A percentile compares a stretch with the other conserved stretches of the same genome.
phyloP scores from a whole-genome alignment of 2,329 filamentous ascomycete genomes.

The Elsinoe australis region DNA sequence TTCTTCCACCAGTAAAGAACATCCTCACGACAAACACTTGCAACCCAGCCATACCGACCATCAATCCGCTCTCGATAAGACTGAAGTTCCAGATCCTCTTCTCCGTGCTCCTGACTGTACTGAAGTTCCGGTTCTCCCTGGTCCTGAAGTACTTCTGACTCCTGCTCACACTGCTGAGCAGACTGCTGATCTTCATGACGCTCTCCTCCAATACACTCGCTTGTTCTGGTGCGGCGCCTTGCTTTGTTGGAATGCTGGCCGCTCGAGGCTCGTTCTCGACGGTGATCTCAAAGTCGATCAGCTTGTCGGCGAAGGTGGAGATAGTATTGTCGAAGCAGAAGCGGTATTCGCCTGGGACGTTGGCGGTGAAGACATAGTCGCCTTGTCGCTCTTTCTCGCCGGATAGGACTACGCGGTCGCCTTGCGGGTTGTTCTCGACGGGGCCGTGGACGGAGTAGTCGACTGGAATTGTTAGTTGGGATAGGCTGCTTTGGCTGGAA shows the following conservation, averaged over 20 bases:
- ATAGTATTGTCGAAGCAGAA: slow-evolving; percentile 99
- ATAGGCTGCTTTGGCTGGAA: neutral
- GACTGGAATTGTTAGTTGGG: slow-evolving; percentile 39
- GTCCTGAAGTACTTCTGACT: slow-evolving; percentile 99
- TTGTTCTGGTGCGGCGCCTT: slow-evolving; percentile 81
- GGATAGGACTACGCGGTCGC: slow-evolving; percentile 69
- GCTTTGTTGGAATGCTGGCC: slow-evolving; percentile 74
- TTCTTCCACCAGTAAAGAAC: slow-evolving; percentile 89
- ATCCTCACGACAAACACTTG: slow-evolving; percentile 97
- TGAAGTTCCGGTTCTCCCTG: slow-evolving; percentile 97
- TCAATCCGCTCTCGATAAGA: slow-evolving; percentile 82
- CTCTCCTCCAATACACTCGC: slow-evolving; percentile 84
- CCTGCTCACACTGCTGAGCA: slow-evolving; percentile 85
- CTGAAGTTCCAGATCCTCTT: slow-evolving; percentile 95
- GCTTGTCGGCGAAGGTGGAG: slow-evolving; percentile 92
- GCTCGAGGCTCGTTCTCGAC: slow-evolving; percentile 82
- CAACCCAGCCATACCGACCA: slow-evolving; percentile 88
- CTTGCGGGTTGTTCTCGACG: slow-evolving; percentile 34
- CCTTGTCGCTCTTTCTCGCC: slow-evolving; percentile 90
- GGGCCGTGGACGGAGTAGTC: slow-evolving; percentile 86
- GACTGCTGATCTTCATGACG: slow-evolving; percentile 86
- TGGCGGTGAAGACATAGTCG: slow-evolving; percentile 95
- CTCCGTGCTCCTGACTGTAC: slow-evolving; percentile 93
- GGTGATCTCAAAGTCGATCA: slow-evolving; percentile 95
- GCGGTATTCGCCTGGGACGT: slow-evolving; percentile 77